Base-by-base conservation (phyloP, 257 asterid genomes). In the Salvia splendens region DNA sequence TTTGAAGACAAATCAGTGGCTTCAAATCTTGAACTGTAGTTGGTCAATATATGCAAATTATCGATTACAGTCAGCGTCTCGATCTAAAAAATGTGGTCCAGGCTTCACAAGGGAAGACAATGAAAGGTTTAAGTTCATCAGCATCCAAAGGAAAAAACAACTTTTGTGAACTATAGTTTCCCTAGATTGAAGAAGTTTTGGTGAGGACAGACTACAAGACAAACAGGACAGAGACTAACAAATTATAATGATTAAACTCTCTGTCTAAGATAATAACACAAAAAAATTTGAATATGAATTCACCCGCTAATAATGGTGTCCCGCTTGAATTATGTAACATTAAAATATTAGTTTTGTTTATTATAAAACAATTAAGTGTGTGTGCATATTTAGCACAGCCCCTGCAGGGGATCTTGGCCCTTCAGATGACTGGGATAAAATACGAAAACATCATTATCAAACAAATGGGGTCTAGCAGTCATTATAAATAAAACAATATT, bases 161-260 rank as follows among this genome's bases (percentile, higher is more conserved):
- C 65, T 64, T 71, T 73, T 17, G 48, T 53, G 70, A 69, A 65
- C 67, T 52, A 43, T n/a, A 55, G 42, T 53, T 65, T 77, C 68
- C 60, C 46, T 67, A 55, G 55, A 64, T 32, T 58, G 75, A 57
- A 70, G 71, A 68, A 70, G 48, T 71, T 50, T 60, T 67, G 32
- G 67, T 47, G 45, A 43, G 74, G 73, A 70, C 77, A 73, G 67
- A 38, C 53, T 63, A 72, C 77, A 70, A 78, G 87, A 82, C 81
- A 75, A 77, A 65, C 50, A 53, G 56, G 65, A 67, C 61, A 72
- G 20, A 70, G 47, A 45, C 63, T 50, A 67, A 83, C 79, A 79
- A 78, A 76, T 35, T 69, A 52, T 41, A 69, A 77, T 76, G 73
- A 83, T 72, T 77, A 60, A 60, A 73, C 51, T 61, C 80, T 63